phyloP scores from a whole-genome alignment of 2,329 filamentous ascomycete genomes.

The Aspergillus bombycis region DNA sequence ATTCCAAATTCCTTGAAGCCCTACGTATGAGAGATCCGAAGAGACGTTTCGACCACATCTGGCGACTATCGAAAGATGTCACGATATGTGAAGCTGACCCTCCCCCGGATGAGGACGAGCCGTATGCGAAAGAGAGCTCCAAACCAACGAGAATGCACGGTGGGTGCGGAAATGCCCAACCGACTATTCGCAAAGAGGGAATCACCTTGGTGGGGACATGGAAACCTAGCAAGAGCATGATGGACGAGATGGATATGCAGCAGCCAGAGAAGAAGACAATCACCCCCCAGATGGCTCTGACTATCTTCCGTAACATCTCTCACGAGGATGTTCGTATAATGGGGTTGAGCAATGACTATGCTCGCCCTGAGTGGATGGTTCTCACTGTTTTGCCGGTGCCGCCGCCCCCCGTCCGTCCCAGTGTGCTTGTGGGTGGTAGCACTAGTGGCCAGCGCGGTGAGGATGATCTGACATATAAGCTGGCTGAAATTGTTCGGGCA shows the following conservation, averaged over 20 bases:
- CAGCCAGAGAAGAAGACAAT: conserved; percentile 79
- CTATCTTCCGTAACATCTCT: conserved; percentile 82
- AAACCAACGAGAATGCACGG: conserved; percentile 69
- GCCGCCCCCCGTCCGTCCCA: conserved; percentile 91
- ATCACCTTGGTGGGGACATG: conserved; percentile 77
- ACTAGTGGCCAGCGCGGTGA: conserved; percentile 91
- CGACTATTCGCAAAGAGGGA: conserved; percentile 83
- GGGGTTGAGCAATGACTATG: conserved; percentile 91
- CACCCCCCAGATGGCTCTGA: conserved; percentile 80
- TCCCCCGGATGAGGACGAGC: conserved; percentile 67
- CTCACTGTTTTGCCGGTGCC: conserved; percentile 93
- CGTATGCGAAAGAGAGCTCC: conserved; percentile 65
- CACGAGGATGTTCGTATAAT: conserved; percentile 82
- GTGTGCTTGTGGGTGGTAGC: conserved; percentile 95
- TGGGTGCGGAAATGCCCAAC: conserved; percentile 90
- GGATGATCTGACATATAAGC: conserved; percentile 98
- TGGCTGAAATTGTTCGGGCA: conserved; percentile 96
- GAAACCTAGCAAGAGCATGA: conserved; percentile 74
- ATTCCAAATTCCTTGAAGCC: conserved; percentile 80
- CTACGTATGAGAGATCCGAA: conserved; percentile 89
- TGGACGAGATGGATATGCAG: conserved; percentile 63
- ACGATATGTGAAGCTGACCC: conserved; percentile 79
- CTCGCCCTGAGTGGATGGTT: conserved; percentile 97
- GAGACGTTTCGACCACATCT: conserved; percentile 88
- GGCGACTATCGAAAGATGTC: conserved; percentile 89